Base-by-base conservation (phyloP, 345 rosid species). In the Rhizophora apiculata region DNA sequence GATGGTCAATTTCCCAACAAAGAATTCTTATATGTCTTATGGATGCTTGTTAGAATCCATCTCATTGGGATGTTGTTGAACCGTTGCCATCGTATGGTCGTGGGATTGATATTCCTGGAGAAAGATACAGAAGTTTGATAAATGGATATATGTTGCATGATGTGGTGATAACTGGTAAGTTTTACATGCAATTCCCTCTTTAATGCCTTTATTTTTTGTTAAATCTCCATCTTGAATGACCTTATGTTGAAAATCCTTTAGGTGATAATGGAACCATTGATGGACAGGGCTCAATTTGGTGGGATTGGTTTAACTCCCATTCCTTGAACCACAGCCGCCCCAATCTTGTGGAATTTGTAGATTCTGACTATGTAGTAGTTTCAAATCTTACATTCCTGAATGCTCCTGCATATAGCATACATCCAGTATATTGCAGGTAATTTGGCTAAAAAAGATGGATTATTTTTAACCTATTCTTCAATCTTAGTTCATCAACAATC, bases 221-320 rank as follows among this genome's bases (percentile, higher is more conserved):
- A 26, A 19, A 30, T 75, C 26, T 72, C 3, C 13, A 32, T 39
- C 36, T 16, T n/a, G 54, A 61, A 55, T 29, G 34, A 36, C 62
- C 30, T 62, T n/a, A 29, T 39, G 52, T 66, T 37, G 39, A 16
- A 54, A 29, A 24, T 72, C 34, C 20, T 64, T 29, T 64, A 94
- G 98, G 98, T 63, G 90, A 94, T 68, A 87, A 91, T 57, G 97
- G 98, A 63, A 88, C 96, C 49, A 83, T 88, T 21, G 96, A 94
- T 43, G 98, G 97, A 20, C 97, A 94, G 64, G 98, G 98, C 68
- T 83, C 86, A 0, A 80, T 83, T 24, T 94, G 92, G 98, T 94
- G 97, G 98, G 83, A 89, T 39, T 88, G 85, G 94, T 87, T 83
- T 63, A 72, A 69, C 57, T 78, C 85, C 5, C 87, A 80, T 64